These are phyloP conservation scores for Globisporangium viniferum DNA, from an alignment of 352 stramenopile genomes.

Conservation along the genomic window DNA sequence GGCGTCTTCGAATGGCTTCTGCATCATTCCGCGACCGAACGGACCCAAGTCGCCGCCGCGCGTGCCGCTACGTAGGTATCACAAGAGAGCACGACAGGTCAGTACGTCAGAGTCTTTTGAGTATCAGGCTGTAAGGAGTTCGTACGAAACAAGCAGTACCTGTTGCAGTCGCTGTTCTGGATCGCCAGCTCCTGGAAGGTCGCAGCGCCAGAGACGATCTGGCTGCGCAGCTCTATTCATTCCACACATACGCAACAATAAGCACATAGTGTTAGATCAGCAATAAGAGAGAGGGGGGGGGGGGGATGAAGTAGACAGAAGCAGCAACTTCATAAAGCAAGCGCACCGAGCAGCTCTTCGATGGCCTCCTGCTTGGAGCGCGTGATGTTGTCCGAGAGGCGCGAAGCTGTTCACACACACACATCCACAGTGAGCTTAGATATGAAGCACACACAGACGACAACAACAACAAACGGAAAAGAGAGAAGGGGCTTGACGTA, in stretches of 20 bases:
- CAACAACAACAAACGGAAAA: neutral
- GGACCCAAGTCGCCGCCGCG: conserved; percentile 89
- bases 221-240: conserved; percentile 61
- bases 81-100: neutral
- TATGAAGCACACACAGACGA: neutral
- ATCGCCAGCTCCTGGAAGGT: conserved; percentile 75
- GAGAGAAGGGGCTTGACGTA: conserved; percentile 18
- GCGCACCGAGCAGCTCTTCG: conserved; percentile 64
- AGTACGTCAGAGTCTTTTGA: neutral
- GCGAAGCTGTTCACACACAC: conserved; percentile 44
- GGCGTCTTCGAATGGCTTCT: conserved; percentile 91
- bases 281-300: neutral
- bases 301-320: neutral
- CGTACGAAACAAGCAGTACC: conserved; percentile 12
- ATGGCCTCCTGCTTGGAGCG: conserved; percentile 91
- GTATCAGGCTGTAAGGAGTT: neutral
- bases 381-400: conserved; percentile 90
- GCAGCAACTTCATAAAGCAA: conserved; percentile 3
- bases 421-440: neutral
- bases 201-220: conserved; percentile 81
- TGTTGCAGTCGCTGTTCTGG: conserved; percentile 85
- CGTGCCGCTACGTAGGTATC: conserved; percentile 36
- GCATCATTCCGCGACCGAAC: conserved; percentile 88
- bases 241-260: neutral
- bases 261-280: neutral